Base-by-base conservation (phyloP, 2,329 filamentous ascomycete species). In the Sporothrix phasma region DNA sequence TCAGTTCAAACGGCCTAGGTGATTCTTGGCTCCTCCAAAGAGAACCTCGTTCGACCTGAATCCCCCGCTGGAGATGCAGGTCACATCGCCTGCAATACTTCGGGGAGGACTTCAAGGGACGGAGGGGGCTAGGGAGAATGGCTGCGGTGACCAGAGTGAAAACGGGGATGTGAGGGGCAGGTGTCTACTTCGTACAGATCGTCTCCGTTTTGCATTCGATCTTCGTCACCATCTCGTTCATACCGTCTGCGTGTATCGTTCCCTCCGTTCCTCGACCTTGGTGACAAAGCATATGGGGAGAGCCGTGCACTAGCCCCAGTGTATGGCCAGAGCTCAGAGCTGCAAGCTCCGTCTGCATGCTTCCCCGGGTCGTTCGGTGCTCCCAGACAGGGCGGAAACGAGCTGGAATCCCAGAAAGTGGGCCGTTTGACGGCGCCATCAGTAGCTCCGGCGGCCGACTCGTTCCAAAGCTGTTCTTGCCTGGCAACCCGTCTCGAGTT, bases 211-310 rank as follows among this genome's bases (percentile, higher is more conserved):
- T 49, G 45, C 3, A 15, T 2, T 49, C n/a, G 39, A 43, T 61
- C 39, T 34, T 29, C 29, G 58, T 61, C 26, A 22, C 26, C 43
- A 37, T 24, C 11, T 45, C 17, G 10, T 49, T 24, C n/a, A n/a
- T 15, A 37, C 6, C 43, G 5, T 3, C n/a, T 19, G 8, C 54
- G 54, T 15, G 31, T 10, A 39, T 51, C 31, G 29, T 39, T 51
- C 29, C 29, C 51, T 37, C 45, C 29, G 2, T 31, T 17, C 4
- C 47, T 3, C 26, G 19, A 11, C 47, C 51, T 22, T 31, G 51
- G 51, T 46, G 56, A 60, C 54, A 19, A 58, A 43, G 54, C 54
- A 58, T 58, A 58, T 43, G 37, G 7, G 37, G 56, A 60, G 56
- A 60, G 56, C 46, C 56, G 34, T 60, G 56, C 41, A 60, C 24